Evolutionary conservation across 164 flowering plant genomes (phyloP).

Genomic region (Aristolochia fimbriata): DNA sequence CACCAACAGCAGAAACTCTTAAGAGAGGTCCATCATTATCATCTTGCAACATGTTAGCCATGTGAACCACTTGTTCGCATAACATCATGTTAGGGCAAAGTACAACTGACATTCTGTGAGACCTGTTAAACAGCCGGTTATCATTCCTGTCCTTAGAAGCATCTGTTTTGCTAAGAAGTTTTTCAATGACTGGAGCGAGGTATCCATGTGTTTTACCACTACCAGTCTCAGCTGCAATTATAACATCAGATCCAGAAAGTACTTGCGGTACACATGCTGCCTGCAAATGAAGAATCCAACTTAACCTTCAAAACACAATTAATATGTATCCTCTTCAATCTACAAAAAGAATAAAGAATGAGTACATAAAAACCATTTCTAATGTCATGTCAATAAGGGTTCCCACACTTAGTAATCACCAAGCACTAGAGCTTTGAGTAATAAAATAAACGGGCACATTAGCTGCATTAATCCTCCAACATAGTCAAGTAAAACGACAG

Average conservation of each 20-base stretch:
- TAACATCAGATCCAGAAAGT: constrained; percentile 69
- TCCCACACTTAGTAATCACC: too few relatives aligned
- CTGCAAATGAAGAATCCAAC: constrained; percentile 19
- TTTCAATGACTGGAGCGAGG: constrained; percentile 67
- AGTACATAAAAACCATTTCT: too few relatives aligned
- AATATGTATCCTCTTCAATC: too few relatives aligned
- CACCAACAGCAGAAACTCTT: constrained; percentile 61
- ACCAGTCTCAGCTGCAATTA: constrained; percentile 97
- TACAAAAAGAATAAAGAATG: too few relatives aligned
- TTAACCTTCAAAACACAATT: too few relatives aligned
- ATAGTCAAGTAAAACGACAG: too few relatives aligned
- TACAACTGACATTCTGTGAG: constrained; percentile 41
- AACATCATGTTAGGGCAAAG: constrained; percentile 94
- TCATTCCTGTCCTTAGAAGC: constrained; percentile 8
- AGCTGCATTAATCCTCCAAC: too few relatives aligned
- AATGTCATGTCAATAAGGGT: too few relatives aligned
- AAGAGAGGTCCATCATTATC: constrained; percentile 63
- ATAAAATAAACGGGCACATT: too few relatives aligned
- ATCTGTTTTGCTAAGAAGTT: constrained; percentile 19
- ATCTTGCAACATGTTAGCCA: constrained; percentile 56
- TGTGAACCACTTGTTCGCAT: constrained; percentile 89
- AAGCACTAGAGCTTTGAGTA: too few relatives aligned
- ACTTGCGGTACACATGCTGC: constrained; percentile 66
- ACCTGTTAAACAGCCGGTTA: constrained; percentile 9
- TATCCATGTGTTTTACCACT: constrained; percentile 96